A percentile compares a stretch with the other conserved stretches of the same genome.
phyloP scores from a whole-genome alignment of 148 eudicot species.

The Selenicereus undatus region DNA sequence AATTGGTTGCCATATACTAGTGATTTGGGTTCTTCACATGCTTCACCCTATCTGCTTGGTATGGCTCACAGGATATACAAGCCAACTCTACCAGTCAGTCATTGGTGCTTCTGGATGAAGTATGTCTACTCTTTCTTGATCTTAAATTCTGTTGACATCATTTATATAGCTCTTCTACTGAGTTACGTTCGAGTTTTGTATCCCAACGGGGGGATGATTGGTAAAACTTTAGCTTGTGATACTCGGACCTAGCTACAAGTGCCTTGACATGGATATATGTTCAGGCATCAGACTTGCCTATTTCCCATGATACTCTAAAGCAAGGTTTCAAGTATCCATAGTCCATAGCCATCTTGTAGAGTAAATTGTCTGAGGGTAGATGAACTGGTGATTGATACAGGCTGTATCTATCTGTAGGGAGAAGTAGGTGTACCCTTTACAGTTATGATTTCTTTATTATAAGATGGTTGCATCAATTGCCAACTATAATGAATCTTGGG shows the following conservation, averaged over 20 bases:
- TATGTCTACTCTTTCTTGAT: slow-evolving; percentile 34
- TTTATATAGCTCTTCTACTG: neutral
- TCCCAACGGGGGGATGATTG: neutral
- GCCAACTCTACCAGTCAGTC: slow-evolving; percentile 66
- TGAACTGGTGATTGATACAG: neutral
- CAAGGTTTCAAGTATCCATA: neutral
- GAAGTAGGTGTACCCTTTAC: slow-evolving; percentile 4
- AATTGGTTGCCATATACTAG: neutral
- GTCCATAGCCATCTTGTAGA: neutral
- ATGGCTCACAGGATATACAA: slow-evolving; percentile 66
- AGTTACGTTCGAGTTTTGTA: neutral
- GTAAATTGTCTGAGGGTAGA: neutral
- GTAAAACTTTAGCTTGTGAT: neutral
- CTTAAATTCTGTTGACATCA: neutral
- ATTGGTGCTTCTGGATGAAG: slow-evolving; percentile 91
- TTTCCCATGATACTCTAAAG: neutral
- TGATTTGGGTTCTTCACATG: slow-evolving; percentile 5
- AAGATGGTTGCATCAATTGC: neutral
- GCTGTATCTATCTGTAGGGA: neutral
- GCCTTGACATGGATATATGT: neutral
- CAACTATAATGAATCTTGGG: neutral
- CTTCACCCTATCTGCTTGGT: slow-evolving; percentile 16
- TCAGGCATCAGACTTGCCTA: neutral
- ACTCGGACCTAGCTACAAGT: neutral
- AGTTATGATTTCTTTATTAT: slow-evolving; percentile 14